Evolutionary conservation across 2,329 filamentous ascomycete species (phyloP), one percentile per base, ranked within the genome.

Genomic region (Cytospora mali): DNA sequence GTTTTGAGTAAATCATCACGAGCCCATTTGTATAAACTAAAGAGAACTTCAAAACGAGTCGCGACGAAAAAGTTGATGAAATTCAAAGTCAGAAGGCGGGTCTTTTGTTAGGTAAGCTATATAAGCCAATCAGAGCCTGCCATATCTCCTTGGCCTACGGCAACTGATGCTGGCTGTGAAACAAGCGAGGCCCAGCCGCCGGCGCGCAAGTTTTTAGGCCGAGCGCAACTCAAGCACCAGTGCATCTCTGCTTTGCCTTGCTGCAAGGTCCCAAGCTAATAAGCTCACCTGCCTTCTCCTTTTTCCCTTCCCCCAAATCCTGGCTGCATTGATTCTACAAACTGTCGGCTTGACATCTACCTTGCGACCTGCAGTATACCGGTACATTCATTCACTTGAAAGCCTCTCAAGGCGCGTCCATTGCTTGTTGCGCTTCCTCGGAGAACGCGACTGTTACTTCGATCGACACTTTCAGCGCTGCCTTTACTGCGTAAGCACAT

Each of bases 1-100:
- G 78, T 77, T 79, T 77, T 68, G 74, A 72, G 74, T 73, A 76
- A 81, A 84, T 87, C 85, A 87, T 88, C 85, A 88, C 74, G 62
- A 86, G 84, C 84, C 79, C 74, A 74, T 67, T 73, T 74, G 72
- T 68, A 42, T 49, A 27, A n/a, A 25, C 53, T 16, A 64, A 71
- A 72, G 68, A 69, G 68, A 69, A 72, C 67, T 71, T 71, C 68
- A 69, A 49, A 31, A 59, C 56, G 64, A 64, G 62, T 42, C 7
- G 10, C 14, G 11, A 23, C 39, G n/a, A 33, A 50, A 55, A 50
- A 42, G 49, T 16, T n/a, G 56, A 52, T 62, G 23, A 46, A 46
- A 46, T n/a, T 23, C 42, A 18, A 46, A 23, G 42, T n/a, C n/a
- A 46, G 42, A 58, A 35, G 23, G 35, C 35, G 50, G 14, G 6